These are phyloP conservation scores for Apophysomyces elegans DNA, from an alignment of 371 early-diverging fungal genomes.

Conservation along the genomic window DNA sequence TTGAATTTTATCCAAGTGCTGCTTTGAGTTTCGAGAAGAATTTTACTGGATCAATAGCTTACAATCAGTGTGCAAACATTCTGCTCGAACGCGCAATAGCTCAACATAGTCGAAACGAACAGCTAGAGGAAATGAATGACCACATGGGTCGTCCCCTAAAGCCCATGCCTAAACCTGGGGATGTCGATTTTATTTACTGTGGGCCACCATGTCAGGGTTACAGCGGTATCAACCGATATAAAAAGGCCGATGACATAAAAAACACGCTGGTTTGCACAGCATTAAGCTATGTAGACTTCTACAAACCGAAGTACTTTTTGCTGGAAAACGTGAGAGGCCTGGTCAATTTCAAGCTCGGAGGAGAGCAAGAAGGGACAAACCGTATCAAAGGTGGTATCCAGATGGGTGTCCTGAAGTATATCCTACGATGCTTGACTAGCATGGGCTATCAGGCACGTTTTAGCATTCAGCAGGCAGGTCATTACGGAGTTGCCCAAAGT, in stretches of 20 bases:
- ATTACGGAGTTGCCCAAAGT: conserved; percentile 61
- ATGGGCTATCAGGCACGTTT: conserved; percentile 69
- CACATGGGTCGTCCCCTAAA: conserved; percentile 38
- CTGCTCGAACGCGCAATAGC: conserved; percentile 58
- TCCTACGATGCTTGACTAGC: conserved; percentile 59
- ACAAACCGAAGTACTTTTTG: conserved; percentile 62
- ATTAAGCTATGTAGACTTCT: conserved; percentile 66
- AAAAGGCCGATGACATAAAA: conserved; percentile 64
- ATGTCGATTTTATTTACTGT: conserved; percentile 69
- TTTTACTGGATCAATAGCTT: conserved; percentile 56
- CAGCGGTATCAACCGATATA: conserved; percentile 56
- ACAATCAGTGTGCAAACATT: conserved; percentile 62
- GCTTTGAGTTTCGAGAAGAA: conserved; percentile 61
- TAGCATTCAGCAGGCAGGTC: conserved; percentile 62
- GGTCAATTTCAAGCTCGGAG: conserved; percentile 51
- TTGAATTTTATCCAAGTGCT: conserved; percentile 60
- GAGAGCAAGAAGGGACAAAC: conserved; percentile 47
- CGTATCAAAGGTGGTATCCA: conserved; percentile 51
- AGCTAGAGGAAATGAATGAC: conserved; percentile 31
- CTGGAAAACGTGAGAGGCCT: conserved; percentile 68
- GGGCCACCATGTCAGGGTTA: conserved; percentile 78
- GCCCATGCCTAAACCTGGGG: conserved; percentile 58
- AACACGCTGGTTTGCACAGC: conserved; percentile 63
- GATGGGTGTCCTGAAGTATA: conserved; percentile 64
- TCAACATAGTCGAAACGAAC: conserved; percentile 27